These are phyloP conservation scores for Prorocentrum cordatum DNA, from an alignment of 169 alveolate species.

Conservation along the genomic window DNA sequence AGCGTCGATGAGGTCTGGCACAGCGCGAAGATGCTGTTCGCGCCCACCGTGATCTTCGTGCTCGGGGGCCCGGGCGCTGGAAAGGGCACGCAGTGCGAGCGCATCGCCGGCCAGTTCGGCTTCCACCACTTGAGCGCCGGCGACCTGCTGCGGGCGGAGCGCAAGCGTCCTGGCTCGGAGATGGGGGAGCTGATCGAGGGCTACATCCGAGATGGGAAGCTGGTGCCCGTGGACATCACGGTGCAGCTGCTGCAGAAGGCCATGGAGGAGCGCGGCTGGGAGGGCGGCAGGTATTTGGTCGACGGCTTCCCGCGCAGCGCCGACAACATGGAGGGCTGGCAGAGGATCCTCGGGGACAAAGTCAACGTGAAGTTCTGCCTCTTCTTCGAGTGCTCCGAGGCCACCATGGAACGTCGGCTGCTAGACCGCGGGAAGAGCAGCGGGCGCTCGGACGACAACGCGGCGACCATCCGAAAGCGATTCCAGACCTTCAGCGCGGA, in stretches of 20 bases:
- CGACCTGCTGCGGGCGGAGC: constrained; percentile 80
- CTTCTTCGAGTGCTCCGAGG: constrained; percentile 78
- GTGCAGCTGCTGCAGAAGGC: constrained; percentile 78
- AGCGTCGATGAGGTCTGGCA: background rate
- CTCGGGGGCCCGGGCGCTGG: constrained; percentile 85
- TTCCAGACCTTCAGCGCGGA: constrained; percentile 85
- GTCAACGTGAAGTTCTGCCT: constrained; percentile 74
- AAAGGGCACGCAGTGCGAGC: constrained; percentile 70
- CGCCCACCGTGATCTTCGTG: constrained; percentile 71
- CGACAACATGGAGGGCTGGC: constrained; percentile 56
- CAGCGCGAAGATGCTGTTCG: background rate
- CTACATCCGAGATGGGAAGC: constrained; percentile 80
- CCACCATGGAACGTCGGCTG: constrained; percentile 77
- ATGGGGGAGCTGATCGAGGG: constrained; percentile 80
- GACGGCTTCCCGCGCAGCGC: constrained; percentile 86
- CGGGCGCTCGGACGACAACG: constrained; percentile 94
- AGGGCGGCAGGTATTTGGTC: constrained; percentile 77
- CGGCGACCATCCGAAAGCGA: constrained; percentile 84
- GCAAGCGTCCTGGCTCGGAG: constrained; percentile 76
- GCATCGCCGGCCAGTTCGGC: constrained; percentile 74
- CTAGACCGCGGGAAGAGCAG: constrained; percentile 81
- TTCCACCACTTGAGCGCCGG: constrained; percentile 84
- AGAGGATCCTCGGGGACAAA: constrained; percentile 30
- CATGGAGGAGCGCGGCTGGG: constrained; percentile 83
- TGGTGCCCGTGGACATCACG: constrained; percentile 86